Evolutionary conservation across 768 basidiomycete genomes (phyloP), one percentile per base, ranked within the genome.

Genomic region (Postia placenta): DNA sequence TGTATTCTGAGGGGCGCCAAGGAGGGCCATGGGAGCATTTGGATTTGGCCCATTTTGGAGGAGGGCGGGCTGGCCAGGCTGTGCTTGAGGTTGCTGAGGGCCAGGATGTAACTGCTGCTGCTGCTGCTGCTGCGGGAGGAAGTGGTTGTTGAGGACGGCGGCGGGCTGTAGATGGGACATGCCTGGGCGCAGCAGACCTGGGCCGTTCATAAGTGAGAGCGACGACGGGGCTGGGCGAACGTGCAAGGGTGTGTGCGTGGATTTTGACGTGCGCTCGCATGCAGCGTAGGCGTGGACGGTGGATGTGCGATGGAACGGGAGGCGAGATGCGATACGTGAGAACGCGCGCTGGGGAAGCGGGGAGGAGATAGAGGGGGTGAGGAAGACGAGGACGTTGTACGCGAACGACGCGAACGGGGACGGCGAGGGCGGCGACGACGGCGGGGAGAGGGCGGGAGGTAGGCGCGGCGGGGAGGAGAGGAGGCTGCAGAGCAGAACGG

Each of bases 101-200:
- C 67, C 49, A 54, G 63, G 71, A 38, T 61, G 65, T 37, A 73
- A 72, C 36, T 64, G 65, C 36, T 74, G 71, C 15, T 33, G 30
- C 15, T 7, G 30, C 30, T 33, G 30, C 47, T 69, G 70, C 44
- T 64, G 48, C 28, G 62, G 58, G 56, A 74, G 70, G 36, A 66
- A 47, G 48, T 59, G 72, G 24, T 42, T 19, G 52, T 58, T 55
- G 40, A 67, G 54, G 49, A 56, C 56, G 12, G 64, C 54, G 65
- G 78, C 71, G 45, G 64, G 66, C 41, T 67, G 50, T 52, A 74
- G 66, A 60, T 71, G 71, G 37, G 65, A 56, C 53, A 74, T 68
- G 59, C 64, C 64, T 63, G 68, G 57, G 54, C 75, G 74, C 45
- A 80, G 55, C 68, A 80, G 69, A 56, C 80, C 74, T 53, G 61